phyloP scores from a whole-genome alignment of 1,284 basidiomycete genomes.

The Marasmius fiardii region DNA sequence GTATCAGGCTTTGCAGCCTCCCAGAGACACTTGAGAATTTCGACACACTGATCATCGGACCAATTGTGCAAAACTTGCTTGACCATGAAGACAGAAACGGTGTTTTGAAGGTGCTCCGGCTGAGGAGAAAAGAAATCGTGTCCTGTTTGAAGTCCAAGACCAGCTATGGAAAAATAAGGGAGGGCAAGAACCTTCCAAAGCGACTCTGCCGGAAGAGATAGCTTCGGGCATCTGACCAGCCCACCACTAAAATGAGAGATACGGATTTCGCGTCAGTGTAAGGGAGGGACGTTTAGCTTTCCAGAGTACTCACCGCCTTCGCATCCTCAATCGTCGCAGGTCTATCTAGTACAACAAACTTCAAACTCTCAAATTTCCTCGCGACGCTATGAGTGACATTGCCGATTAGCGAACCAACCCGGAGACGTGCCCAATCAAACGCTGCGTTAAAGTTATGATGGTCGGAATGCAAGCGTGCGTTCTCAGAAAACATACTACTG shows the following conservation, averaged over 20 bases:
- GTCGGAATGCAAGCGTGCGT: neutral
- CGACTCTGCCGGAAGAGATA: neutral
- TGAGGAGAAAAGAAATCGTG: constrained; percentile 11
- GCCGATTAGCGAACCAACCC: constrained; percentile 17
- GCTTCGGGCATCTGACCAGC: constrained; percentile 7
- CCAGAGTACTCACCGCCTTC: constrained; percentile 9
- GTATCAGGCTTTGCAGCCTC: constrained; percentile 8
- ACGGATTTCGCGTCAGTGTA: neutral
- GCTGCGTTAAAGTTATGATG: constrained; percentile 4
- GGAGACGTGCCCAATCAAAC: constrained; percentile 17
- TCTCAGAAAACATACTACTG: neutral
- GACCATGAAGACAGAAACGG: constrained; percentile 12
- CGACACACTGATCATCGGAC: constrained; percentile 11
- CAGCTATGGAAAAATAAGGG: neutral
- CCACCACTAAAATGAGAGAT: neutral
- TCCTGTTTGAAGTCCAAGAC: neutral
- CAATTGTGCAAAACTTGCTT: constrained; percentile 17
- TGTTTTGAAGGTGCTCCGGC: neutral
- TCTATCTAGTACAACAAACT: constrained; percentile 24
- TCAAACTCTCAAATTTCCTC: constrained; percentile 16
- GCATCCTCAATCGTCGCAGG: constrained; percentile 14
- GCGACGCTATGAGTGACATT: constrained; percentile 15
- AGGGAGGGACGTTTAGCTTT: neutral
- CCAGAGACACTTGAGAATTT: constrained; percentile 10
- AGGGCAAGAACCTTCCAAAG: neutral